Evolutionary conservation across 345 rosid species (phyloP), one percentile per base, ranked within the genome.

Genomic region (Eucalyptus globulus): DNA sequence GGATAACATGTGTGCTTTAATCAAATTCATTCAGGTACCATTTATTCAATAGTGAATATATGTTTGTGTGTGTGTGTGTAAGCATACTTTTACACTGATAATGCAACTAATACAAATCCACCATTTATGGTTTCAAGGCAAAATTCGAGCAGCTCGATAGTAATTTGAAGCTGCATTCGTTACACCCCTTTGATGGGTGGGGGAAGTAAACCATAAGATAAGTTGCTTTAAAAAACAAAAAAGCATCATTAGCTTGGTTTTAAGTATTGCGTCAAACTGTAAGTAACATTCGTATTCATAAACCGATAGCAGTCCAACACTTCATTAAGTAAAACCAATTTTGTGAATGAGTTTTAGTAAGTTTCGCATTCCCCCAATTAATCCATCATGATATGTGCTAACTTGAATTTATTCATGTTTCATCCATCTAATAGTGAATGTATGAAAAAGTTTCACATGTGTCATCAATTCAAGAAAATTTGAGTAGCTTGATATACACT

Each of bases 21-120:
- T 21, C 81, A 34, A 69, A 69, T 69, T 34, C 43, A 69, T 34
- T 34, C 8, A 37, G 22, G 21, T 67, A 67, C 31, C 22, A 31
- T 0, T 34, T 11, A 5, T 72, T 22, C 4, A 72, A 72, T 37
- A 9, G 7, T 34, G 13, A 5, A 31, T 5, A 5, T 47, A 0
- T 47, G 45, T 44, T 9, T 47, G 1, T 47, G 1, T 44, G 45
- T 11, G 1, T 11, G 0, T 12, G 2, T 49, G 9, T 17, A 19
- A 10, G 56, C 56, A 19, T 19, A 72, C 80, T 67, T 67, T 67
- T 67, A 31, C 11, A 5, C 40, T 31, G 8, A 31, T 67, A 16
- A 67, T 15, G 43, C 22, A 67, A 9, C 80, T 31, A 31, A 31
- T 31, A 27, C 69, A 12, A 62, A 27, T 62, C 69, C 31, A 27